phyloP scores from a whole-genome alignment of 2,329 filamentous ascomycete genomes.

The Exophiala lecanii-corni region DNA sequence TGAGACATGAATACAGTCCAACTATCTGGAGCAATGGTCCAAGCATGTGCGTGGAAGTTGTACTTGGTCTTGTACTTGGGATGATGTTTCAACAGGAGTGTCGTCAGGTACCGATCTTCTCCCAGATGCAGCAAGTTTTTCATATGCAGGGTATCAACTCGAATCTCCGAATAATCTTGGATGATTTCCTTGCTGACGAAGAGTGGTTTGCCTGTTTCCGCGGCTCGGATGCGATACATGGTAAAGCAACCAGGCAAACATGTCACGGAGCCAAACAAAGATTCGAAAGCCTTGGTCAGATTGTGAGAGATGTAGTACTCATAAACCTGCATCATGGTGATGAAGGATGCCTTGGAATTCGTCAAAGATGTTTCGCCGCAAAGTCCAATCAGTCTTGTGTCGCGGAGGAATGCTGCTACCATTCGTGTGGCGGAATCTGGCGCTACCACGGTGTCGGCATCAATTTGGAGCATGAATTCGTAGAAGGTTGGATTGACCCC shows the following conservation, averaged over 20 bases:
- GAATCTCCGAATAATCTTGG: conserved; percentile 82
- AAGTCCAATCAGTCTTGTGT: conserved; percentile 86
- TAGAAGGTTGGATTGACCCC: conserved; percentile 98
- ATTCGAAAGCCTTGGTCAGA: conserved; percentile 93
- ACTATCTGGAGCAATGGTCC: conserved; percentile 93
- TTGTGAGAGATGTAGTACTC: conserved; percentile 99
- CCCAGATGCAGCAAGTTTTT: conserved; percentile 96
- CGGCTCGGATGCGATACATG: conserved; percentile 95
- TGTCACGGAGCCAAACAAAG: conserved; percentile 92
- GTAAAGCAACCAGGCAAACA: conserved; percentile 98
- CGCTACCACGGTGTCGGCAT: conserved; percentile 93
- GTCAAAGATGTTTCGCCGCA: conserved; percentile 92
- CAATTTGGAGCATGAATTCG: conserved; percentile 93
- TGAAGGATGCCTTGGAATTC: conserved; percentile 87
- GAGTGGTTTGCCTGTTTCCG: conserved; percentile 89
- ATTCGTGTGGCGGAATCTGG: conserved; percentile 87
- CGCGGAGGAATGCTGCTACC: conserved; percentile 83
- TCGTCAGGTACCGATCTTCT: conserved; percentile 96
- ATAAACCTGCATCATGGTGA: conserved; percentile 99
- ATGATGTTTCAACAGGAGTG: conserved; percentile 86
- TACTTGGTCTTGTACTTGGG: conserved; percentile 98
- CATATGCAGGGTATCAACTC: conserved; percentile 96
- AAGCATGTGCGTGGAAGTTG: conserved; percentile 84
- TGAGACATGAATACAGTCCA: conserved; percentile 95
- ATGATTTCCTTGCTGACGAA: conserved; percentile 93